Evolutionary conservation across 129 eudicot genomes (phyloP), one percentile per base, ranked within the genome.

Genomic region (Flaveria linearis): DNA sequence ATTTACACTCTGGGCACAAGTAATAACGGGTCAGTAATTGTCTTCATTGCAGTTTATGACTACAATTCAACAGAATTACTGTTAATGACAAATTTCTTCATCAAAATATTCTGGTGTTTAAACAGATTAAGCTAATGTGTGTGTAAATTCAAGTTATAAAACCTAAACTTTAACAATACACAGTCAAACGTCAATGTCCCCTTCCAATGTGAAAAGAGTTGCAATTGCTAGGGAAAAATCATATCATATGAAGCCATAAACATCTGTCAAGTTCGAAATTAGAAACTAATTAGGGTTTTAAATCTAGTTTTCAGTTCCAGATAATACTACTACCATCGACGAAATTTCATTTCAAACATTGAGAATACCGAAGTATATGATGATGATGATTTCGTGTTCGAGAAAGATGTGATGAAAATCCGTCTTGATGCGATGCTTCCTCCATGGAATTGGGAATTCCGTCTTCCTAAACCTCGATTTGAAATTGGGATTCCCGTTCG

Each of bases 401-500:
- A 78, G 51, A 28, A 70, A 45, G 55, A 61, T 33, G 26, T 49
- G 30, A 10, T 33, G 66, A 5, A 11, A 78, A 78, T 71, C 77
- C 16, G 72, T 71, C 77, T 78, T 61, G 82, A 25, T 78, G 42
- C 72, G 66, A 78, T 60, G 82, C 14, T 70, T 78, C 69, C 14
- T 71, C 72, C 77, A 78, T 47, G 63, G 64, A 71, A 78, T 71
- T 71, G 72, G 77, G 77, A 71, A 60, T 61, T 70, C 15, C 64
- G 73, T 70, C 39, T 69, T 78, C 82, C 33, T 45, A 45, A 45
- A 14, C 51, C 13, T 51, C 15, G 82, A 79, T 79, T 46, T 62
- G 43, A 51, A 71, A 79, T 79, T 49, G 82, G 82, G 82, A 79
- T 79, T 63, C 82, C 39, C 82, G 82, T 63, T 60, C 72, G 50